These are phyloP conservation scores for Chytriomyces sp. DNA, from an alignment of 192 early-diverging fungal genomes.

Conservation along the genomic window DNA sequence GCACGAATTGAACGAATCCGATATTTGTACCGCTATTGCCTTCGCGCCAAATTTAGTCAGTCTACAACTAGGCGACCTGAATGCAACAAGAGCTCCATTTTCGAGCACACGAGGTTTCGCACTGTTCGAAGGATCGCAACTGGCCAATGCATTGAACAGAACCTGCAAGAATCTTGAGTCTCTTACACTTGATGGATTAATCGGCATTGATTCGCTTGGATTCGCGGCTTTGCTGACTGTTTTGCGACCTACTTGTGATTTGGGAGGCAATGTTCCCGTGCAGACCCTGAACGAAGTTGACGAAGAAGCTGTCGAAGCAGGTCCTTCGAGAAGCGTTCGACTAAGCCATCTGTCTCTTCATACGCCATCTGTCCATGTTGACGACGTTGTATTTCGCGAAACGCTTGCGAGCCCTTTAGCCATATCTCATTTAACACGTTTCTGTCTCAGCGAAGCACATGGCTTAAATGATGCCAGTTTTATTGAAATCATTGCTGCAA, in stretches of 20 bases:
- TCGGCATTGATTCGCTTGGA: neutral
- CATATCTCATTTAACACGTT: constrained; percentile 12
- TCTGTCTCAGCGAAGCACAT: constrained; percentile 14
- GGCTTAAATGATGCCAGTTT: constrained; percentile 15
- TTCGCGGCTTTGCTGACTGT: constrained; percentile 16
- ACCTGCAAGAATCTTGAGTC: constrained; percentile 8
- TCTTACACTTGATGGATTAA: constrained; percentile 11
- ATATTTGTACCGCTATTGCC: constrained; percentile 8
- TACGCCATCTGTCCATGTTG: constrained; percentile 13
- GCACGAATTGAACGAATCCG: constrained; percentile 3
- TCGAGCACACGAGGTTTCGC: constrained; percentile 24
- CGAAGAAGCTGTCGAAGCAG: neutral
- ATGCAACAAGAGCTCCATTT: constrained; percentile 25
- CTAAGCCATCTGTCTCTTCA: constrained; percentile 17
- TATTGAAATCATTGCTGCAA: constrained; percentile 14
- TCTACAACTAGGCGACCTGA: constrained; percentile 12
- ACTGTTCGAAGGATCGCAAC: neutral
- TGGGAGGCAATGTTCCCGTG: neutral
- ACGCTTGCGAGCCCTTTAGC: constrained; percentile 8
- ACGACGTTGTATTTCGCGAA: neutral
- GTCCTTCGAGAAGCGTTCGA: too few relatives aligned
- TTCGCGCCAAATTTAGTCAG: neutral
- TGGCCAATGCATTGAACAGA: constrained; percentile 10
- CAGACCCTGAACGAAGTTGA: neutral
- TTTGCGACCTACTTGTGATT: neutral